Evolutionary conservation across 768 basidiomycete species (phyloP), one percentile per base, ranked within the genome.

Genomic region (Mycena galericulata): DNA sequence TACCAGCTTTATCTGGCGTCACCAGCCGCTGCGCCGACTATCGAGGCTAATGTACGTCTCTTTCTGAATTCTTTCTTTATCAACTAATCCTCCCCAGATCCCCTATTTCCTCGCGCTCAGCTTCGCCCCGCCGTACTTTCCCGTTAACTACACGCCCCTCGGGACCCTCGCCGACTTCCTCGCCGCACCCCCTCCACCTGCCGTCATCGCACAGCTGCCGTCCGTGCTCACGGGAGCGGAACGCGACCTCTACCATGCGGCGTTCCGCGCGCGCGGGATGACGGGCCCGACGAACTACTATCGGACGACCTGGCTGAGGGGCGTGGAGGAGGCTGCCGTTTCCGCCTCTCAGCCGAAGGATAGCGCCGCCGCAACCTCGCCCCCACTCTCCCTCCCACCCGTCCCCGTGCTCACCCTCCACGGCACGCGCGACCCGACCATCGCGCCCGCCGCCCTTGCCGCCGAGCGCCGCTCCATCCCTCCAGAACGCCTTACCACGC

Each of bases 241-340:
- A n/a, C 54, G 59, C 54, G 64, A 51, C 59, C 34, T 36, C 34
- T 70, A 55, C 47, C 22, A 65, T 22, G 41, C 24, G n/a, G 17
- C 47, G 4, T 67, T 71, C 45, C 22, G 72, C 91, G 90, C 78
- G 27, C 80, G 83, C 59, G 86, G 86, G 20, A 88, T 95, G 88
- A 81, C 83, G 22, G 92, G 91, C 2, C 91, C 93, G 4, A 77
- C 93, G n/a, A 92, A 91, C 64, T 95, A 92, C 75, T 94, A 94
- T 70, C 87, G 92, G 34, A 93, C 91, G 2, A 76, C 81, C 15
- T 83, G 83, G 66, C 65, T 82, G 65, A 86, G 91, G n/a, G 87
- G 86, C 74, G 14, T 12, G 12, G 87, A 92, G 20, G 93, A 95
- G 77, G n/a, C 32, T 17, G 4, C 60, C 43, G 24, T 51, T 30